Conservation (phyloP, 2,329 filamentous ascomycete genomes). For the Dryadomyces quercus-mongolicae region DNA sequence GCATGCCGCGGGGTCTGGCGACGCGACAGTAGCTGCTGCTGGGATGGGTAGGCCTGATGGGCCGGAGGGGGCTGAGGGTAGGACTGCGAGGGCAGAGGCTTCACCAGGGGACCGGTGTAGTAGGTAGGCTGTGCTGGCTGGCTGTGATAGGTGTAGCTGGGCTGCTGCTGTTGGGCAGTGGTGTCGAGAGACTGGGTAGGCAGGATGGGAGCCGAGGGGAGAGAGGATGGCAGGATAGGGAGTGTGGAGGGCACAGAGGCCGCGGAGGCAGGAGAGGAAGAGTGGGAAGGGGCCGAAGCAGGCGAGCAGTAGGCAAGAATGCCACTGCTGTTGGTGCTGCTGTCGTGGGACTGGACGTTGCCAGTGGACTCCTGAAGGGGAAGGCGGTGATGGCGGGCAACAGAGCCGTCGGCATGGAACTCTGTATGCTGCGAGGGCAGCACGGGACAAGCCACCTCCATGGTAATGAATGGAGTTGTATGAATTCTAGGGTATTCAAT, state of each 20-base stretch:
- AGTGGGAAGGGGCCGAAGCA: constrained; percentile 14
- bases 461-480: too few species aligned
- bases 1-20: neutral
- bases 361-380: constrained; percentile 40
- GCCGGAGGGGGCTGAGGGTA: too few species aligned
- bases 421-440: constrained; percentile 36
- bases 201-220: constrained; percentile 31
- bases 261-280: constrained; percentile 5
- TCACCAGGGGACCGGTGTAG: constrained; percentile 5
- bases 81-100: constrained; percentile 5
- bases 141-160: constrained; percentile 6
- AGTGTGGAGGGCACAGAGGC: constrained; percentile 14
- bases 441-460: constrained; percentile 31
- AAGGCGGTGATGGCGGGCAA: constrained; percentile 30
- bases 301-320: constrained; percentile 28
- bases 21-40: constrained; percentile 6
- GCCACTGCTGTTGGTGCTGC: constrained; percentile 4
- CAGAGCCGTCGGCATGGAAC: constrained; percentile 26
- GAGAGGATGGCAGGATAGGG: constrained; percentile 10
- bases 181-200: constrained; percentile 36
- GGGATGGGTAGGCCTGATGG: constrained; percentile 2
- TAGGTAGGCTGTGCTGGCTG: constrained; percentile 7
- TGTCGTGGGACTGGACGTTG: constrained; percentile 30
- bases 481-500: too few species aligned
- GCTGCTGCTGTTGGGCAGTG: too few species aligned